Base-by-base conservation (phyloP, 2,329 filamentous ascomycete genomes). In the Cordyceps farinosa region DNA sequence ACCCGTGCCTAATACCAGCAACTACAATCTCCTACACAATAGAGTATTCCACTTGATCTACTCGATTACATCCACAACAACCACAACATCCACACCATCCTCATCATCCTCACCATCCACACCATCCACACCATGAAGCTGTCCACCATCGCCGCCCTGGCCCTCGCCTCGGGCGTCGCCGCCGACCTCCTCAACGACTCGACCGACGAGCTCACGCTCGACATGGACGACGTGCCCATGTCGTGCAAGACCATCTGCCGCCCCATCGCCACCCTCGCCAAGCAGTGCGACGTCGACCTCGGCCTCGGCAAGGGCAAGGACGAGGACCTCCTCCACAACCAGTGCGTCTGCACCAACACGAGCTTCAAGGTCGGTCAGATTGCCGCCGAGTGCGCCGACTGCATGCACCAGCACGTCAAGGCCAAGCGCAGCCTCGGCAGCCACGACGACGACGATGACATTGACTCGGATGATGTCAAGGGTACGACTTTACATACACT, bases 311-410 rank as follows among this genome's bases (percentile, higher is more conserved):
- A 65, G 22, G 73, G 76, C 68, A 71, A 69, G 30, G 67, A 71
- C 38, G 75, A 78, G 67, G 69, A 76, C 51, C 72, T 71, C 22
- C 74, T 78, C 58, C 70, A 74, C 70, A 69, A 68, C 13, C 75
- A 79, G 66, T 79, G 77, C 65, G 67, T 78, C 59, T 78, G 77
- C 71, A 74, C 75, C 66, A 76, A 80, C 70, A 65, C 70, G 55
- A 76, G 75, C 68, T 76, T 80, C 69, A 67, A 78, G 67, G 78
- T 79, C 56, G 66, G 54, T 30, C 64, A 66, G 22, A 66, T 78
- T 55, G 72, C 76, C 22, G 74, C 69, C 3, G 71, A 77, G 27
- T 79, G 77, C 65, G 70, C 72, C 57, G 72, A 70, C 61, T 79
- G 77, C 65, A 74, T 79, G 65, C 67, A 69, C 40, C 72, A 77